phyloP scores from a whole-genome alignment of 805 yeast genomes.

The Candida khao-thaluensis region DNA sequence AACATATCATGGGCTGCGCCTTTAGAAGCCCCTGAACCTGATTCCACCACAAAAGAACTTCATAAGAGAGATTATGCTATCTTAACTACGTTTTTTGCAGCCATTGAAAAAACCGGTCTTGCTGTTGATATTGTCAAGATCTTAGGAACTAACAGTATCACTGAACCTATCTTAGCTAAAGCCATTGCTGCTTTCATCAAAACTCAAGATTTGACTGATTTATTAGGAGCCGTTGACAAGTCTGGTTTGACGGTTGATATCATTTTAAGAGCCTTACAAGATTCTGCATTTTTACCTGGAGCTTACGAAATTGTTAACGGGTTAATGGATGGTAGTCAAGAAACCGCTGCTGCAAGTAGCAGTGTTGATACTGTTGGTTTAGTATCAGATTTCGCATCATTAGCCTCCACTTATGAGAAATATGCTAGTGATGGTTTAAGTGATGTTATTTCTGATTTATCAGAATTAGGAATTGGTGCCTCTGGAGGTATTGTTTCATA shows the following conservation, averaged over 20 bases:
- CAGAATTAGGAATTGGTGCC: slow-evolving; percentile 11
- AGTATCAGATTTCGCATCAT: slow-evolving; percentile 11
- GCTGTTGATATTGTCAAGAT: slow-evolving; percentile 21
- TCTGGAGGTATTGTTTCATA: slow-evolving; percentile 16
- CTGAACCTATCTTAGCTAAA: slow-evolving; percentile 25
- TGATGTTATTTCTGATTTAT: slow-evolving; percentile 9
- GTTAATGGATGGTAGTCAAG: slow-evolving; percentile 15
- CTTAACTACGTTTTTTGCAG: slow-evolving; percentile 23
- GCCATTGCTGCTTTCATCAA: slow-evolving; percentile 25
- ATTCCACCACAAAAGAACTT: slow-evolving; percentile 2
- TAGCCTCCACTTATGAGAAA: slow-evolving; percentile 11
- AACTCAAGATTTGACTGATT: slow-evolving; percentile 20
- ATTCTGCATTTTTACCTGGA: slow-evolving; percentile 19
- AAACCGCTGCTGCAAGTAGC: slow-evolving; percentile 16
- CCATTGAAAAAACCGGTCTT: slow-evolving; percentile 22
- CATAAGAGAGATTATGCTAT: slow-evolving; percentile 19
- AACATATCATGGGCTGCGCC: slow-evolving; percentile 6
- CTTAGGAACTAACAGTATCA: slow-evolving; percentile 22
- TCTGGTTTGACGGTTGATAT: slow-evolving; percentile 29
- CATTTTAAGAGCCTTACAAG: slow-evolving; percentile 18
- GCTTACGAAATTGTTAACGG: slow-evolving; percentile 18
- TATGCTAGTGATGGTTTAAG: slow-evolving; percentile 12
- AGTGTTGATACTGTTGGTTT: slow-evolving; percentile 12
- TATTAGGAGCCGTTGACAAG: slow-evolving; percentile 24
- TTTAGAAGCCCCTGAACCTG: slow-evolving; percentile 1